These are phyloP conservation scores for Golovinomyces cichoracearum DNA, from an alignment of 2,329 filamentous ascomycete species.

Conservation along the genomic window DNA sequence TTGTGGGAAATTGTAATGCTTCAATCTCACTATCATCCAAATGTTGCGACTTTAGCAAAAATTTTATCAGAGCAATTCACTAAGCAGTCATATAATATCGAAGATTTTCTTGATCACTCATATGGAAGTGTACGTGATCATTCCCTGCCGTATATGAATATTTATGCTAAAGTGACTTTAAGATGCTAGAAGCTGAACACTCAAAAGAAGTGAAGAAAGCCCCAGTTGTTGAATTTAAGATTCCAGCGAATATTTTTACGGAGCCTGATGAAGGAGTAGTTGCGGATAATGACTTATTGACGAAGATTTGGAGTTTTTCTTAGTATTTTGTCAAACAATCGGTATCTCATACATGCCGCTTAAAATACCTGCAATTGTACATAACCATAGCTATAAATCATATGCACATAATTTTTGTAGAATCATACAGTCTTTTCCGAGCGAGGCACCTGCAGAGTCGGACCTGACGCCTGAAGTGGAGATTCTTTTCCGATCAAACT, in stretches of 20 bases:
- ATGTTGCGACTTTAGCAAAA: constrained; percentile 76
- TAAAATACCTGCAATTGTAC: too few relatives aligned
- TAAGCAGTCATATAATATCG: constrained; percentile 79
- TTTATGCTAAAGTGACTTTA: constrained; percentile 13
- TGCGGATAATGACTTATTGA: constrained; percentile 27
- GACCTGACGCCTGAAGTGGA: too few relatives aligned
- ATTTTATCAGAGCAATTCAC: constrained; percentile 95
- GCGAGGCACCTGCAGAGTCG: too few relatives aligned
- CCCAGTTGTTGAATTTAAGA: constrained; percentile 79
- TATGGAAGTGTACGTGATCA: constrained; percentile 43
- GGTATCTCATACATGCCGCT: too few relatives aligned
- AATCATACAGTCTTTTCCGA: too few relatives aligned
- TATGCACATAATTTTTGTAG: too few relatives aligned
- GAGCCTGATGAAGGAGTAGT: constrained; percentile 22
- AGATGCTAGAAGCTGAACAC: constrained; percentile 68
- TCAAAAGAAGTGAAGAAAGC: constrained; percentile 60
- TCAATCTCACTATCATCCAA: constrained; percentile 86
- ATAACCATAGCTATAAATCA: too few relatives aligned
- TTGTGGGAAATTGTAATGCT: constrained; percentile 86
- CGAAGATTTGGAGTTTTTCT: constrained; percentile 35
- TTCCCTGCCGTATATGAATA: neutral
- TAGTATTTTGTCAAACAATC: neutral
- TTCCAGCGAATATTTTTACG: constrained; percentile 28
- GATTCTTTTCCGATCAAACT: too few relatives aligned
- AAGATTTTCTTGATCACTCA: constrained; percentile 89